Conservation (phyloP, 2,329 filamentous ascomycete genomes). For the Cordyceps tenuipes region DNA sequence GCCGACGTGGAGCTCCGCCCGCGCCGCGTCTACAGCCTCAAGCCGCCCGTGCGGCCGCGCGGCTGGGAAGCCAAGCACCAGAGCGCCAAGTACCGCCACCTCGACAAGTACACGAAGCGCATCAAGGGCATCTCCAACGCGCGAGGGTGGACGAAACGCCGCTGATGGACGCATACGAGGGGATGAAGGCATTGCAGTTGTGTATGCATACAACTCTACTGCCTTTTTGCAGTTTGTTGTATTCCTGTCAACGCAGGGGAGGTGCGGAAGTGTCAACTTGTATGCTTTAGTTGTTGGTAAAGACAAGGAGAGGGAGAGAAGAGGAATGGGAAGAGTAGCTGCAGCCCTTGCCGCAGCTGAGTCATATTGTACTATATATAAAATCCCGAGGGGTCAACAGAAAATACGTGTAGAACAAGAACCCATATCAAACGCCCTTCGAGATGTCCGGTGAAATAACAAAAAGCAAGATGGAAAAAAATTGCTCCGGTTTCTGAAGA, state of each 20-base stretch:
- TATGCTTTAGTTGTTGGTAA: neutral
- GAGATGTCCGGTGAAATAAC: neutral
- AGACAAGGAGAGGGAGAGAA: neutral
- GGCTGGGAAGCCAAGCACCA: slow-evolving; percentile 61
- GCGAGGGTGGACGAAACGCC: slow-evolving; percentile 34
- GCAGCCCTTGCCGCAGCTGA: neutral
- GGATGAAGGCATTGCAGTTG: too few species aligned
- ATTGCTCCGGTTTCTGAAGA: too few species aligned
- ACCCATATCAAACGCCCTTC: neutral
- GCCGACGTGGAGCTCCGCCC: slow-evolving; percentile 78
- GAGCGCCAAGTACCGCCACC: slow-evolving; percentile 54
- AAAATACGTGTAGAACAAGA: neutral
- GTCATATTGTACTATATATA: slow-evolving; percentile 9
- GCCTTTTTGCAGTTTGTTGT: neutral
- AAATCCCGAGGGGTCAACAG: neutral
- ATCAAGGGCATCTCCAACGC: slow-evolving; percentile 40
- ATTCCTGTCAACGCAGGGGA: neutral
- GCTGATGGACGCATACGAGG: slow-evolving; percentile 13
- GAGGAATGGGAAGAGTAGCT: neutral
- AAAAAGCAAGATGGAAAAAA: neutral
- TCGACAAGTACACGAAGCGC: slow-evolving; percentile 58
- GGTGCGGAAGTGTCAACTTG: neutral
- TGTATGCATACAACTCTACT: neutral
- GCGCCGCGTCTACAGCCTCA: slow-evolving; percentile 63
- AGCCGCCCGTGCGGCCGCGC: slow-evolving; percentile 50